Percentiles rank a stretch among this genome's conserved stretches.
Conservation (phyloP, 140 eudicot genomes). For the Anethum foeniculum region DNA sequence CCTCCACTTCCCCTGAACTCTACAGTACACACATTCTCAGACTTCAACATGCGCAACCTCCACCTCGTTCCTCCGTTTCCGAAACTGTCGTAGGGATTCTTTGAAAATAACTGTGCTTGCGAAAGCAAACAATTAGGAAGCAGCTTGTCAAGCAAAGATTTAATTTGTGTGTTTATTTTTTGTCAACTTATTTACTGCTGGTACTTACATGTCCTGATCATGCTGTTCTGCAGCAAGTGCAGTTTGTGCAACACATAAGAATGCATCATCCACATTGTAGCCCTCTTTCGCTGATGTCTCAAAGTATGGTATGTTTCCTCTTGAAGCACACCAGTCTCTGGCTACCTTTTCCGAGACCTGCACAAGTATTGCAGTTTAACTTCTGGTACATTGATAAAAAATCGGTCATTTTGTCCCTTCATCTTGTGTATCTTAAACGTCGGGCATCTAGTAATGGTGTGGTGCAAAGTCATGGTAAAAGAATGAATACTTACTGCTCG, state of each 20-base stretch:
- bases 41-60: constrained; percentile 66
- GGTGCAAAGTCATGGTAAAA: not conserved
- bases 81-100: constrained; percentile 60
- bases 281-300: constrained; percentile 93
- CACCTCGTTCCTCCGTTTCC: constrained; percentile 47
- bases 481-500: constrained; percentile 43
- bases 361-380: not conserved
- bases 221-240: constrained; percentile 52
- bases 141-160: not conserved
- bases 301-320: constrained; percentile 73
- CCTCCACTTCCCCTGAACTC: not conserved
- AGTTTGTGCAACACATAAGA: constrained; percentile 55
- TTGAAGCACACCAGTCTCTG: constrained; percentile 72
- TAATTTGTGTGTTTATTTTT: not conserved
- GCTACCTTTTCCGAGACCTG: constrained; percentile 74
- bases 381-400: not conserved
- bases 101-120: constrained; percentile 32
- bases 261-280: constrained; percentile 71
- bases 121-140: not conserved
- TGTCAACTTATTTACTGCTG: too few relatives aligned
- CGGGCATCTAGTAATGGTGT: not conserved
- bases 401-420: not conserved
- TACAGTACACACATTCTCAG: not conserved
- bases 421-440: not conserved
- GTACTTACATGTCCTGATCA: constrained; percentile 43